These are phyloP conservation scores for Mycena indigotica DNA, from an alignment of 768 basidiomycete species.

Conservation along the genomic window DNA sequence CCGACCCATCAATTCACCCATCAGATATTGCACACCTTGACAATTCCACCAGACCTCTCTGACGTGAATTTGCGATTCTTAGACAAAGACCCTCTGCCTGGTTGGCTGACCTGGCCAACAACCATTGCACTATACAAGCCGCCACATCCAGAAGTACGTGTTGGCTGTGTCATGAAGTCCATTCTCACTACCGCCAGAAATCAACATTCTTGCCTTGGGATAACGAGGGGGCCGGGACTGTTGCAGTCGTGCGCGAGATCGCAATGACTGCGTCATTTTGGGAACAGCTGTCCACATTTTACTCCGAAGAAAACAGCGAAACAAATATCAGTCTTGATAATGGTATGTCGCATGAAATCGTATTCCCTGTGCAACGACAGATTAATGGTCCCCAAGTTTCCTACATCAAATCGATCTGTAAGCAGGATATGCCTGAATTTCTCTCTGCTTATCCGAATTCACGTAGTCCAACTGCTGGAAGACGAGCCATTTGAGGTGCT, in stretches of 20 bases:
- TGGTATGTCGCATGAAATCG: slow-evolving; percentile 47
- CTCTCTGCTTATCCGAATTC: too few relatives aligned
- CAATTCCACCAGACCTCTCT: slow-evolving; percentile 45
- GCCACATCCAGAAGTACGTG: slow-evolving; percentile 39
- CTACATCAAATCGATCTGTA: slow-evolving; percentile 72
- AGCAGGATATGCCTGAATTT: too few relatives aligned
- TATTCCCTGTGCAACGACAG: too few relatives aligned
- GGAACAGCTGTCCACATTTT: slow-evolving; percentile 67
- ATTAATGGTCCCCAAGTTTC: not conserved
- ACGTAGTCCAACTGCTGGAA: slow-evolving; percentile 75
- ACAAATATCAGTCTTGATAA: slow-evolving; percentile 67
- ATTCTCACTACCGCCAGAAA: not conserved
- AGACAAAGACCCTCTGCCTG: slow-evolving; percentile 57
- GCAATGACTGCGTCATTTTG: slow-evolving; percentile 58
- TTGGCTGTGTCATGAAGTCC: not conserved
- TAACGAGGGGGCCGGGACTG: slow-evolving; percentile 46
- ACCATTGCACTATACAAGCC: slow-evolving; percentile 47
- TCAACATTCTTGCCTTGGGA: slow-evolving; percentile 68
- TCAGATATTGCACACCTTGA: slow-evolving; percentile 59
- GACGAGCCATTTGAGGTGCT: slow-evolving; percentile 68
- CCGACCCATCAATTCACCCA: slow-evolving; percentile 56
- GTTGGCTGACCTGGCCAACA: slow-evolving; percentile 69
- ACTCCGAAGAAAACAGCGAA: slow-evolving; percentile 78
- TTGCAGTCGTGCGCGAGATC: slow-evolving; percentile 53
- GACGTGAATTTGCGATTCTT: slow-evolving; percentile 38